Evolutionary conservation across 371 early-diverging fungal genomes (phyloP).

Genomic region (Mycotypha africana): DNA sequence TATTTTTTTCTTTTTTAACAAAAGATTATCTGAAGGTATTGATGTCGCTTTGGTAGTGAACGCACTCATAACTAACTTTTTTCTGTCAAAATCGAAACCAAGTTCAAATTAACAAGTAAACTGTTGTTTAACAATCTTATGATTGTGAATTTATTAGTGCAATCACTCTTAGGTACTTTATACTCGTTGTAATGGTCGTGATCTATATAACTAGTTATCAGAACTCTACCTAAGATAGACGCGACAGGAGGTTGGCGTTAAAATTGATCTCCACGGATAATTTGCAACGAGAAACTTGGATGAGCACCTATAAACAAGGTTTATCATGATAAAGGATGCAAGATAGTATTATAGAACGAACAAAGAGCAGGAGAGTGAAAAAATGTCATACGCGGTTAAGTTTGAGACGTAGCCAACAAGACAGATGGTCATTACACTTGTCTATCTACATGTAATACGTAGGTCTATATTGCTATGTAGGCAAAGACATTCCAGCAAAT

Average conservation of each 20-base stretch:
- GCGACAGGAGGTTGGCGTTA: too few species aligned
- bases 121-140: slow-evolving; percentile 9
- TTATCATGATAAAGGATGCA: too few species aligned
- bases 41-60: slow-evolving; percentile 5
- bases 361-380: not conserved
- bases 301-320: too few species aligned
- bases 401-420: not conserved
- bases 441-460: slow-evolving; percentile 2
- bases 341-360: too few species aligned
- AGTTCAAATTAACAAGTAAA: slow-evolving; percentile 6
- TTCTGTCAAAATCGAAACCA: slow-evolving; percentile 3
- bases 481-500: slow-evolving; percentile 7
- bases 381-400: not conserved
- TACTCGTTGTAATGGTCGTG: too few species aligned
- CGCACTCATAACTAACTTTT: slow-evolving; percentile 4
- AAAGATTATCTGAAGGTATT: slow-evolving; percentile 6
- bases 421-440: too few species aligned
- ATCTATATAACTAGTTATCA: too few species aligned
- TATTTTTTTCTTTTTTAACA: slow-evolving; percentile 2
- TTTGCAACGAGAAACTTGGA: too few species aligned
- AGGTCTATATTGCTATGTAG: slow-evolving; percentile 4
- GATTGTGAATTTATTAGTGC: slow-evolving; percentile 10
- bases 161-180: slow-evolving; percentile 12
- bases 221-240: too few species aligned
- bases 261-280: too few species aligned